Percentiles rank a stretch among this genome's conserved stretches.
These are phyloP conservation scores for Metarhizium humberi DNA, from an alignment of 2,329 filamentous ascomycete species.

Conservation along the genomic window DNA sequence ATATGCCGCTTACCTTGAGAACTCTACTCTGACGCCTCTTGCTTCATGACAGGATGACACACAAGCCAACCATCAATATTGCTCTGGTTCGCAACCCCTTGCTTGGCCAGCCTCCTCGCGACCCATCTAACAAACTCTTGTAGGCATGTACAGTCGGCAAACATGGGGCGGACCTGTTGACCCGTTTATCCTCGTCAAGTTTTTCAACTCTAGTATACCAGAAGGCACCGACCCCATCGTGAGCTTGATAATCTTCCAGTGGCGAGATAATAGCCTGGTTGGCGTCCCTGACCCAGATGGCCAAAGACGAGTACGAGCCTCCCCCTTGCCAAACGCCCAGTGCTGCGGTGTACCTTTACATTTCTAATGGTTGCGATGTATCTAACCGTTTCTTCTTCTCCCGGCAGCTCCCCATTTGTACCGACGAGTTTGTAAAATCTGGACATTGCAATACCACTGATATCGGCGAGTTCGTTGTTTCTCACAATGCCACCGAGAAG, in stretches of 20 bases:
- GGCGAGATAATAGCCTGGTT: conserved; percentile 73
- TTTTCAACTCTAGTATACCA: conserved; percentile 50
- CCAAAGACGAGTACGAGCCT: conserved; percentile 29
- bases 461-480: conserved; percentile 75
- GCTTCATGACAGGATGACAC: conserved; percentile 54
- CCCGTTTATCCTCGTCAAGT: conserved; percentile 81
- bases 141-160: conserved; percentile 86
- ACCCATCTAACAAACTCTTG: neutral
- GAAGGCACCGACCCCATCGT: conserved; percentile 60
- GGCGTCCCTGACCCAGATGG: conserved; percentile 54
- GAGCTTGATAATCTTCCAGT: conserved; percentile 88
- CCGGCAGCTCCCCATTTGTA: conserved; percentile 56
- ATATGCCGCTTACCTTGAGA: neutral
- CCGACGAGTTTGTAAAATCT: conserved; percentile 56
- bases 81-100: conserved; percentile 42
- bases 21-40: conserved; percentile 13
- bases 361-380: neutral
- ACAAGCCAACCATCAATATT: conserved; percentile 71
- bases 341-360: neutral
- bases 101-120: neutral
- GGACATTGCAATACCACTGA: conserved; percentile 69
- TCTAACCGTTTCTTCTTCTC: neutral
- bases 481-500: conserved; percentile 61
- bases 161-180: conserved; percentile 83
- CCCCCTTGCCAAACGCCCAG: conserved; percentile 28